Evolutionary conservation across 345 rosid genomes (phyloP).

Genomic region (Garcia nutans): DNA sequence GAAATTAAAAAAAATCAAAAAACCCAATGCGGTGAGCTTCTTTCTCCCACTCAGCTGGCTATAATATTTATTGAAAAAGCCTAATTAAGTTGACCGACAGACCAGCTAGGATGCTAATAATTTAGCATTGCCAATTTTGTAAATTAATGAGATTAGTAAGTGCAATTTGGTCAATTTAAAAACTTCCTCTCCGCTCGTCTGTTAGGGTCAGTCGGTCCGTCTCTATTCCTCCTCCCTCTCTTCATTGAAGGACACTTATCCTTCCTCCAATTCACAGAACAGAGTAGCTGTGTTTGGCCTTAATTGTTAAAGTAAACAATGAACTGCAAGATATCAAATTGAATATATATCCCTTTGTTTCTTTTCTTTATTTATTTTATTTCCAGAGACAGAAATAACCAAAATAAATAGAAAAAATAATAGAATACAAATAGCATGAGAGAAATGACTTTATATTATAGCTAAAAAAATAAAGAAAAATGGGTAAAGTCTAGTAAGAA

Average conservation of each 20-base stretch:
- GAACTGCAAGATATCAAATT: constrained; percentile 10
- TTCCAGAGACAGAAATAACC: constrained; percentile 15
- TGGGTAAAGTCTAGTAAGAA: neutral
- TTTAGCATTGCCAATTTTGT: constrained; percentile 8
- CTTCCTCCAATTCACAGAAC: neutral
- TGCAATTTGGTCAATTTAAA: constrained; percentile 12
- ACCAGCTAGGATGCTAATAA: constrained; percentile 7
- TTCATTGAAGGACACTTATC: constrained; percentile 5
- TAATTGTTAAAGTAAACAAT: constrained; percentile 1
- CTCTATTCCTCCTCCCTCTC: neutral
- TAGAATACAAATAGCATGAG: constrained; percentile 38
- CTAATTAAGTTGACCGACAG: constrained; percentile 25
- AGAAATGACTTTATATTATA: constrained; percentile 25
- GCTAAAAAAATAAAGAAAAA: constrained; percentile 3
- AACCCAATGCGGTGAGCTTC: too few relatives aligned
- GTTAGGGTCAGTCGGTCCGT: neutral
- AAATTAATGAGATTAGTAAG: neutral
- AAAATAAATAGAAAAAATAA: constrained; percentile 19
- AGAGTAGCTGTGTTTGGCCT: neutral
- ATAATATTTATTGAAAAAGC: neutral
- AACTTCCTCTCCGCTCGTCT: neutral
- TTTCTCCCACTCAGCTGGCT: neutral
- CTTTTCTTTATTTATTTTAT: constrained; percentile 13
- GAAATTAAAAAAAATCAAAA: neutral
- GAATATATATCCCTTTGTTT: constrained; percentile 5